Percentiles rank a stretch among this genome's conserved stretches.
phyloP scores from a whole-genome alignment of 2,329 filamentous ascomycete genomes.

The Fusarium goolgardi region DNA sequence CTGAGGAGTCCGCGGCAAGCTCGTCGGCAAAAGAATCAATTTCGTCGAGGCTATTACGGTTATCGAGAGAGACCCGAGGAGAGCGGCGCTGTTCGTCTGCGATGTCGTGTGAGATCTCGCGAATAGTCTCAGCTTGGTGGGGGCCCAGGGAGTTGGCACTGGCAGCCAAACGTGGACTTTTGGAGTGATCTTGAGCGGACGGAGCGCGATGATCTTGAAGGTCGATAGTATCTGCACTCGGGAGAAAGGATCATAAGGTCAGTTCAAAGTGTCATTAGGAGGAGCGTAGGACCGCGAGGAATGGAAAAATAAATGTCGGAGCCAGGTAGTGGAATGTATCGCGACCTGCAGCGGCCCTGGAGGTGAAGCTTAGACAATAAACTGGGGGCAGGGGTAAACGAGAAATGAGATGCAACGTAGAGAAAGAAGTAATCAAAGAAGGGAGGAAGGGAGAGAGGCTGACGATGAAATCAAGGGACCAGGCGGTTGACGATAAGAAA shows the following conservation, averaged over 20 bases:
- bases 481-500: constrained; percentile 25
- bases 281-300: constrained; percentile 25
- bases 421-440: constrained; percentile 37
- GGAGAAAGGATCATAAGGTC: constrained; percentile 30
- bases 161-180: constrained; percentile 31
- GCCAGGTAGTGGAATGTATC: constrained; percentile 46
- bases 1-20: constrained; percentile 54
- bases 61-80: constrained; percentile 68
- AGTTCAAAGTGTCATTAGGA: constrained; percentile 33
- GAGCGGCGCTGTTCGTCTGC: constrained; percentile 76
- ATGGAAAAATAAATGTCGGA: constrained; percentile 35
- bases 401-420: constrained; percentile 39
- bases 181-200: constrained; percentile 83
- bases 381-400: constrained; percentile 39
- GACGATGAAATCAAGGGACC: constrained; percentile 25
- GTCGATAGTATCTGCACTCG: constrained; percentile 84
- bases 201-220: constrained; percentile 86
- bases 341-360: constrained; percentile 36
- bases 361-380: constrained; percentile 37
- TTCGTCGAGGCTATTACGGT: constrained; percentile 57
- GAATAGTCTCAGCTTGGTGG: constrained; percentile 87
- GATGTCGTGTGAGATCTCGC: constrained; percentile 81
- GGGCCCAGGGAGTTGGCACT: constrained; percentile 70
- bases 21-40: constrained; percentile 61
- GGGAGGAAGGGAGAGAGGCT: constrained; percentile 30